These are phyloP conservation scores for Pelargonium citronellum DNA, from an alignment of 441 rosid species.

Conservation along the genomic window DNA sequence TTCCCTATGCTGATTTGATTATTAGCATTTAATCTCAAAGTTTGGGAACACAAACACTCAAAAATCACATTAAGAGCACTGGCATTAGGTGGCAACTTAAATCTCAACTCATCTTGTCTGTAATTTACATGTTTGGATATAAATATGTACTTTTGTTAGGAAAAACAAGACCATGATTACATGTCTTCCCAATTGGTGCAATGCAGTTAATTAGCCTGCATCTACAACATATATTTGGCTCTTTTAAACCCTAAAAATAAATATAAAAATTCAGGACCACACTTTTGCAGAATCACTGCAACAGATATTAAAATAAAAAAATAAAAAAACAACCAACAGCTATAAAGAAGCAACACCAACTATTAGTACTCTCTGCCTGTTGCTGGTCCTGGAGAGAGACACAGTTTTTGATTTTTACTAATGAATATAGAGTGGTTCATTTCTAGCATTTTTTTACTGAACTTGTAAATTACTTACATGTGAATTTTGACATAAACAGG, in stretches of 20 bases:
- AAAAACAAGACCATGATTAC: not conserved
- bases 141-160: not conserved
- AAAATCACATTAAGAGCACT: not conserved
- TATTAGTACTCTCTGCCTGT: slow-evolving; percentile 15
- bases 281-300: slow-evolving; percentile 27
- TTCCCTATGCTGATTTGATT: too few species aligned
- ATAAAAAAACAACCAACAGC: slow-evolving; percentile 42
- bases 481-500: too few species aligned
- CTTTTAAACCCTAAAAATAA: too few species aligned
- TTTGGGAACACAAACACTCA: not conserved
- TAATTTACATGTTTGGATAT: not conserved
- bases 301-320: too few species aligned
- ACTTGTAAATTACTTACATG: too few species aligned
- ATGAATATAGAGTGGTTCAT: too few species aligned
- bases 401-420: too few species aligned
- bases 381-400: slow-evolving; percentile 45
- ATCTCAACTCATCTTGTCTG: not conserved
- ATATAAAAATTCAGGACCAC: too few species aligned
- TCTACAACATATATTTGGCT: not conserved
- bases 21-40: not conserved
- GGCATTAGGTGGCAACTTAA: slow-evolving; percentile 4
- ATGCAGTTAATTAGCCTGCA: slow-evolving; percentile 1
- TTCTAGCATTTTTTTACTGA: too few species aligned
- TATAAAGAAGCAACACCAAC: slow-evolving; percentile 47
- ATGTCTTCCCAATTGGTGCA: slow-evolving; percentile 18